These are phyloP conservation scores for Colletotrichum simmondsii DNA, from an alignment of 2,329 filamentous ascomycete genomes.

Conservation along the genomic window DNA sequence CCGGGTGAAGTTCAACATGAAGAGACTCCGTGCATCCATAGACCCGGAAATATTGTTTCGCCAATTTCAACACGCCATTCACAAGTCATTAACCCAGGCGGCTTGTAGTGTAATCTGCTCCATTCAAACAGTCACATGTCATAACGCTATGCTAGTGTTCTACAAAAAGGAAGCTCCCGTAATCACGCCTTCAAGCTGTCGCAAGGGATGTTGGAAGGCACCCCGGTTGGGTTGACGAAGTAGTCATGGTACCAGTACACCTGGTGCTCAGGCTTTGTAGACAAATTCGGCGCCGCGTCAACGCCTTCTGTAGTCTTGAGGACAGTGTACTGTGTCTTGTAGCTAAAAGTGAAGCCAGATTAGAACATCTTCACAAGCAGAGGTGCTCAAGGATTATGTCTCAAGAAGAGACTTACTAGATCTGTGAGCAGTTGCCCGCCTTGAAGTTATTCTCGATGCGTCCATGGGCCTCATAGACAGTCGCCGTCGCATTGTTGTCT, in stretches of 20 bases:
- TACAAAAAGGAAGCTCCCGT: neutral
- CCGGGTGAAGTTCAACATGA: too few species aligned
- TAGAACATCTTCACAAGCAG: neutral
- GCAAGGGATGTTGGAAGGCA: conserved; percentile 26
- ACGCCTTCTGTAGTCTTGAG: conserved; percentile 17
- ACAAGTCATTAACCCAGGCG: too few species aligned
- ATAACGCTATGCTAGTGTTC: neutral
- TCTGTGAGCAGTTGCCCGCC: conserved; percentile 27
- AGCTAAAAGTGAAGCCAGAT: neutral
- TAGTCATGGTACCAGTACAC: conserved; percentile 32
- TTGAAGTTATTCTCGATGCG: conserved; percentile 29
- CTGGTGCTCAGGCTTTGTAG: conserved; percentile 16
- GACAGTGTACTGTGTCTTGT: conserved; percentile 29
- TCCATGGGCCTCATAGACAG: conserved; percentile 21
- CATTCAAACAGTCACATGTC: neutral
- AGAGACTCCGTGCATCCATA: too few species aligned
- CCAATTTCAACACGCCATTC: too few species aligned
- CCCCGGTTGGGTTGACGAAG: conserved; percentile 21
- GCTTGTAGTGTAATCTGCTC: neutral
- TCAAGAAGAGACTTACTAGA: conserved; percentile 8
- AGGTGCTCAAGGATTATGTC: too few species aligned
- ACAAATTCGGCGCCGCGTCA: conserved; percentile 17
- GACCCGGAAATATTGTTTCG: too few species aligned
- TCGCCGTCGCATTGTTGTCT: conserved; percentile 19
- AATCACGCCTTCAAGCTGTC: conserved; percentile 13